A percentile compares a stretch with the other conserved stretches of the same genome.
Conservation (phyloP, 192 early-diverging fungal genomes). For the Backusella westeae region DNA sequence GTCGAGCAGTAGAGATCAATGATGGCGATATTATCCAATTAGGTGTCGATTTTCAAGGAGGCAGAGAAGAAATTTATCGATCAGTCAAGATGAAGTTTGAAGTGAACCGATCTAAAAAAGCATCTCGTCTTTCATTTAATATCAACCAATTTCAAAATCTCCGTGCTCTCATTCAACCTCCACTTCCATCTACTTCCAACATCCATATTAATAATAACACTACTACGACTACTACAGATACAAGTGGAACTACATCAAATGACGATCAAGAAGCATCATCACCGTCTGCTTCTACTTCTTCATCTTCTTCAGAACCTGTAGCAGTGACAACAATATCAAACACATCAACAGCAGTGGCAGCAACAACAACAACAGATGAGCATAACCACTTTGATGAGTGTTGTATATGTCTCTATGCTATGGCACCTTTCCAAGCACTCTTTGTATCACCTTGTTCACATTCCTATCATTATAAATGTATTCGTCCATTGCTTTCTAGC, state of each 20-base stretch:
- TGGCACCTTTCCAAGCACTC: conserved; percentile 75
- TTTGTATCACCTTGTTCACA: conserved; percentile 85
- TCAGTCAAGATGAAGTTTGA: conserved; percentile 71
- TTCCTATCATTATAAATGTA: conserved; percentile 84
- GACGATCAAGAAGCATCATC: neutral
- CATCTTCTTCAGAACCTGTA: neutral
- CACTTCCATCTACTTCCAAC: neutral
- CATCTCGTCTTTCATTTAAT: conserved; percentile 48
- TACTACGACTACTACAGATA: neutral
- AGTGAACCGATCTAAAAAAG: conserved; percentile 42
- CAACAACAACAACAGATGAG: neutral
- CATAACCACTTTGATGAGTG: conserved; percentile 51
- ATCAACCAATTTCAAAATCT: conserved; percentile 38
- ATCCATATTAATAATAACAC: neutral
- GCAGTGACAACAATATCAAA: neutral
- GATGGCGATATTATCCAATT: conserved; percentile 83
- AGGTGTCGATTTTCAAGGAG: conserved; percentile 82
- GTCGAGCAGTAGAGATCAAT: conserved; percentile 63
- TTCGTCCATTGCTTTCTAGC: conserved; percentile 61
- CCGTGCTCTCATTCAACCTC: conserved; percentile 22
- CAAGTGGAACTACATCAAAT: neutral
- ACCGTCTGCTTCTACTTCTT: neutral
- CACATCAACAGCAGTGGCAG: neutral
- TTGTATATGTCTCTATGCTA: conserved; percentile 80
- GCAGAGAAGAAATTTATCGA: conserved; percentile 78